Percentiles rank a stretch among this genome's conserved stretches.
Conservation (phyloP, 192 early-diverging fungal species). For the Podila epicladia region DNA sequence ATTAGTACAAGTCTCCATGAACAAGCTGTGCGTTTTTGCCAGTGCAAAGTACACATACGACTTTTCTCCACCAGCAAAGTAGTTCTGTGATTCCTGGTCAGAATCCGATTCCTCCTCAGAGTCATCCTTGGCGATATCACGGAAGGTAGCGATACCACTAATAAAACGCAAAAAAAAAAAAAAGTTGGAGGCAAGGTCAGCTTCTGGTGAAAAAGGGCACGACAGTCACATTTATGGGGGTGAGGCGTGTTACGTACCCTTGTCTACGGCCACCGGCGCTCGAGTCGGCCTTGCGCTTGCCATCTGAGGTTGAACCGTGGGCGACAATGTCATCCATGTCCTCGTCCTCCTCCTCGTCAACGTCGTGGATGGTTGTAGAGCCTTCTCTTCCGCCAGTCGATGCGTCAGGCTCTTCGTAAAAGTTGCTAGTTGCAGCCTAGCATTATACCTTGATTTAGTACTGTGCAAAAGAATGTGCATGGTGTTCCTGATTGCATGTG, state of each 20-base stretch:
- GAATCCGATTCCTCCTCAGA: slow-evolving; percentile 48
- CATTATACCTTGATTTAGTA: not conserved
- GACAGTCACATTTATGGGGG: not conserved
- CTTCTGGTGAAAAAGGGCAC: not conserved
- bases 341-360: slow-evolving; percentile 57
- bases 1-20: not conserved
- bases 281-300: slow-evolving; percentile 32
- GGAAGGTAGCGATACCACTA: slow-evolving; percentile 58
- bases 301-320: slow-evolving; percentile 11
- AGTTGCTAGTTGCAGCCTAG: slow-evolving; percentile 73
- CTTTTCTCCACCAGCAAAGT: slow-evolving; percentile 95
- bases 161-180: not conserved
- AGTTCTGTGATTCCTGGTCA: slow-evolving; percentile 72
- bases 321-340: slow-evolving; percentile 38
- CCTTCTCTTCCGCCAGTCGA: slow-evolving; percentile 1
- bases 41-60: slow-evolving; percentile 69
- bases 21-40: not conserved
- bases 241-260: slow-evolving; percentile 28
- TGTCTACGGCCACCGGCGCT: slow-evolving; percentile 23
- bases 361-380: slow-evolving; percentile 29
- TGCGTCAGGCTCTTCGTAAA: slow-evolving; percentile 65
- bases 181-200: not conserved
- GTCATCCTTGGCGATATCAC: slow-evolving; percentile 48
- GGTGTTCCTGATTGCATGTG: not conserved
- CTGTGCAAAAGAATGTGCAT: not conserved